Conservation (phyloP, 306 rosid species). For the Inga oerstediana region DNA sequence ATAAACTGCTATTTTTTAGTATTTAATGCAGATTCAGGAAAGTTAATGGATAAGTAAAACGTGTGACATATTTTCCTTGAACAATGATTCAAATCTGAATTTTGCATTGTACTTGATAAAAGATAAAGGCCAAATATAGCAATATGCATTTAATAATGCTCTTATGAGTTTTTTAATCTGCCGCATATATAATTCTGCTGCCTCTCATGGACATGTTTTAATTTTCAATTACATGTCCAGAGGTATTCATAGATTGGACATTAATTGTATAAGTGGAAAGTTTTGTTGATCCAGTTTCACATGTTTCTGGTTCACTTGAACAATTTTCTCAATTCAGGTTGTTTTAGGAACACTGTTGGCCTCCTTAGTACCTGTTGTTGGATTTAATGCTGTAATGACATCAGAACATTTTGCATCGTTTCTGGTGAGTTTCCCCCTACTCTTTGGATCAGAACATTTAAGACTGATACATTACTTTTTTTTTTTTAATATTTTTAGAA, state of each 20-base stretch:
- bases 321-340: conserved; percentile 59
- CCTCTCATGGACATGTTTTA: neutral
- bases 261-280: conserved; percentile 3
- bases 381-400: conserved; percentile 96
- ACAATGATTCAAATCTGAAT: neutral
- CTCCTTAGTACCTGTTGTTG: conserved; percentile 93
- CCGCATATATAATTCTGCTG: neutral
- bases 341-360: conserved; percentile 90
- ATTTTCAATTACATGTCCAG: conserved; percentile 15
- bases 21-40: neutral
- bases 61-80: neutral
- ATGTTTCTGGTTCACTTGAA: conserved; percentile 38
- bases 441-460: neutral
- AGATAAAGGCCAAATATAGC: conserved; percentile 16
- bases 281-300: neutral
- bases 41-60: conserved; percentile 14
- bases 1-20: conserved; percentile 20
- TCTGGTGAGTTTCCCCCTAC: conserved; percentile 60
- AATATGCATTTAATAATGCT: neutral
- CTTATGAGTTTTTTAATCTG: neutral
- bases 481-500: neutral
- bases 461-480: neutral
- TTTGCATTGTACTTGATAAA: conserved; percentile 11
- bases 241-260: conserved; percentile 20
- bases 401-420: conserved; percentile 98